Conservation (phyloP, 768 basidiomycete species). For the Strobilomyces echinocephalus region DNA sequence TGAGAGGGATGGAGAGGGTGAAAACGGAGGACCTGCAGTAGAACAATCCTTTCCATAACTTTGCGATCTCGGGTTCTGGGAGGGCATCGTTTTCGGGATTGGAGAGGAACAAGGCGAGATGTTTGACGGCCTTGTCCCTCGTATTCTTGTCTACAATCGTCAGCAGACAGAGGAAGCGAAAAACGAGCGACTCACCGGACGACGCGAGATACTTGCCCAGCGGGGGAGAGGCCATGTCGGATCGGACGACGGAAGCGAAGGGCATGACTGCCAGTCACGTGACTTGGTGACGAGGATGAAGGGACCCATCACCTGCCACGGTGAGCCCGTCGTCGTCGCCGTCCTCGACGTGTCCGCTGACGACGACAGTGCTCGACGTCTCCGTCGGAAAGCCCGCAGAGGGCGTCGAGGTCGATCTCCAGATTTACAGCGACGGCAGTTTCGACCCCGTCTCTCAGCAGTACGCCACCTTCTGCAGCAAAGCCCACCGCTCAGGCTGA, state of each 20-base stretch:
- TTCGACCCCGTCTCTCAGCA: slow-evolving; percentile 51
- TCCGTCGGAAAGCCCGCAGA: slow-evolving; percentile 77
- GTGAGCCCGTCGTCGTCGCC: slow-evolving; percentile 36
- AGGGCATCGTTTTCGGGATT: slow-evolving; percentile 53
- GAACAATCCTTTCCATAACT: slow-evolving; percentile 97
- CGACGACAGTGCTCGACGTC: slow-evolving; percentile 70
- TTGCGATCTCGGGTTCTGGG: slow-evolving; percentile 74
- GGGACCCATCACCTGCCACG: slow-evolving; percentile 91
- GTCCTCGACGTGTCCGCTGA: neutral
- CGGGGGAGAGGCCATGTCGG: slow-evolving; percentile 47
- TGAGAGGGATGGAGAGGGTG: neutral
- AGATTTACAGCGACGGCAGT: slow-evolving; percentile 40
- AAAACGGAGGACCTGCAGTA: slow-evolving; percentile 60
- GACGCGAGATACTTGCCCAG: slow-evolving; percentile 90
- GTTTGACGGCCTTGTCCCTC: slow-evolving; percentile 86
- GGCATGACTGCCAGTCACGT: slow-evolving; percentile 7
- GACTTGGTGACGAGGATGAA: slow-evolving; percentile 36
- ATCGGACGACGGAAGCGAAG: slow-evolving; percentile 16
- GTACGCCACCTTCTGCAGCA: slow-evolving; percentile 35
- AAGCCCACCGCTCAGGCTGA: neutral
- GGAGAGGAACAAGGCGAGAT: slow-evolving; percentile 75
- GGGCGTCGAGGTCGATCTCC: slow-evolving; percentile 61
- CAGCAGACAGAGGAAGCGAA: neutral
- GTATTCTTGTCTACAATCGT: slow-evolving; percentile 71
- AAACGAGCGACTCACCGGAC: slow-evolving; percentile 53